phyloP scores from a whole-genome alignment of 2,329 filamentous ascomycete species.

The Leptodontidium sp. region DNA sequence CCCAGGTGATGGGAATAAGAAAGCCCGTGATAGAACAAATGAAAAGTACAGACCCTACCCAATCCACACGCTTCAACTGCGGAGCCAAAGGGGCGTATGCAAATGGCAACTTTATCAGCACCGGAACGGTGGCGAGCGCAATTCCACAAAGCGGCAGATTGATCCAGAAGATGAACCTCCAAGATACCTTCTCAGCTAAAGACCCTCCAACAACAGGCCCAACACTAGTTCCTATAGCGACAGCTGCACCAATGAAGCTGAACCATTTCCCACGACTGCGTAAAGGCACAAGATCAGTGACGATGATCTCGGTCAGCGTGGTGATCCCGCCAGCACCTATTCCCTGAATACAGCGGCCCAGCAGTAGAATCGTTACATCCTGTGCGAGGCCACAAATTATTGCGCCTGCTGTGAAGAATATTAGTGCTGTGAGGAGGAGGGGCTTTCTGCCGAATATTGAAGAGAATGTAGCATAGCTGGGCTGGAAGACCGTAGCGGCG shows the following conservation, averaged over 20 bases:
- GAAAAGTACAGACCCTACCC: constrained; percentile 68
- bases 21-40: constrained; percentile 64
- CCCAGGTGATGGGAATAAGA: constrained; percentile 68
- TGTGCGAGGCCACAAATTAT: constrained; percentile 49
- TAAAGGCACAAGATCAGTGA: constrained; percentile 22
- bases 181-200: constrained; percentile 54
- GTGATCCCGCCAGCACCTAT: constrained; percentile 22
- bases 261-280: constrained; percentile 43
- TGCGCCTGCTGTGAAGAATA: constrained; percentile 51
- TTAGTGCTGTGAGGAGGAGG: constrained; percentile 33
- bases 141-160: constrained; percentile 34
- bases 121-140: neutral
- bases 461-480: constrained; percentile 40
- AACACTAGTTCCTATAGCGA: constrained; percentile 61
- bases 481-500: too few species aligned
- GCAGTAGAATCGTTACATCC: constrained; percentile 45
- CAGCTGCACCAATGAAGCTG: constrained; percentile 50
- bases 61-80: constrained; percentile 63
- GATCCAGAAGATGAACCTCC: constrained; percentile 67
- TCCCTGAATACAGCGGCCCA: constrained; percentile 20
- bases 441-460: constrained; percentile 52
- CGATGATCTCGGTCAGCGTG: constrained; percentile 18
- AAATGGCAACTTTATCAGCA: constrained; percentile 7
- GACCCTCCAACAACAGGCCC: constrained; percentile 61
- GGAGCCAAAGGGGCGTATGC: neutral